Evolutionary conservation across 2,329 filamentous ascomycete species (phyloP), one percentile per base, ranked within the genome.

Genomic region (Didymella arachidicola): DNA sequence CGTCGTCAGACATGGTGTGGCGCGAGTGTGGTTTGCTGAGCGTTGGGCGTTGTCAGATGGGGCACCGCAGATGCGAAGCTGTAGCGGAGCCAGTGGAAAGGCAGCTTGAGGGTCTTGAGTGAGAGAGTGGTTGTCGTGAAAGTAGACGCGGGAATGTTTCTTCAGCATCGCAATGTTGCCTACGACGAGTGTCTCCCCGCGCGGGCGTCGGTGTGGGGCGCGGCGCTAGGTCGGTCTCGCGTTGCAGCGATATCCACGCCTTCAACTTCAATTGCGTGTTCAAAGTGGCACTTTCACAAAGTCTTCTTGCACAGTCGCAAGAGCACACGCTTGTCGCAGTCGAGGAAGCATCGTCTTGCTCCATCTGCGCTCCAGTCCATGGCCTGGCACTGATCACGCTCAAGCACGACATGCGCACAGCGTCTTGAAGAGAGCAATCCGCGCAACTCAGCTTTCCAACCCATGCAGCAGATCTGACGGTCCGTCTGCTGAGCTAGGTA

Each of bases 1-100:
- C 91, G 79, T 94, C 86, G 79, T 89, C 91, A 38, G 90, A 93
- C 90, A 93, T 93, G 65, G 63, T 78, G 72, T 64, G 62, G 66
- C 56, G 63, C 46, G 36, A 59, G 48, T 18, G 48, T 41, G 29
- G 16, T 34, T 43, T 41, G 30, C 19, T 26, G 18, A 45, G 19
- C 10, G 25, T n/a, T 7, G 41, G 18, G 32, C 19, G 29, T 30
- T n/a, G 29, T 18, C 8, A 50, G 38, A 22, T n/a, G 39, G 36
- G 30, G 16, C 38, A n/a, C 19, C 18, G 39, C 26, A 36, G 26
- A 22, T 22, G 25, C 34, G 46, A 53, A 59, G 59, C 52, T 54
- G 50, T 16, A 56, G 36, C 19, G 11, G 11, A 18, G 19, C 14
- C 39, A 25, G 27, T 7, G n/a, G 58, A 30, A 51, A 5, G 19